Base-by-base conservation (phyloP, 2,329 filamentous ascomycete genomes). In the Diaporthe longicolla region DNA sequence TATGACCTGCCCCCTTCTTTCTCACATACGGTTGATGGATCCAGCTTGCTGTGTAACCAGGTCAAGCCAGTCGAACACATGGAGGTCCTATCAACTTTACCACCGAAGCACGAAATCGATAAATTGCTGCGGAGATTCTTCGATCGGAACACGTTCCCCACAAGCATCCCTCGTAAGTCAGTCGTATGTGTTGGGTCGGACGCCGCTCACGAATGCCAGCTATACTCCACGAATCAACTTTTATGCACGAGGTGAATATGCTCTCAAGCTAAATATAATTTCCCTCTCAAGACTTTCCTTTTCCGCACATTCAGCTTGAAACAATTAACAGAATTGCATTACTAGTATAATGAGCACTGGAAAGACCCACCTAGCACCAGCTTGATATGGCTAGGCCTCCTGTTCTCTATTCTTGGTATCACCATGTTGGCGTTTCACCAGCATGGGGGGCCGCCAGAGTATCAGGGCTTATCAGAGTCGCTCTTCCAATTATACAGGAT, bases 331-430 rank as follows among this genome's bases (percentile, higher is more conserved):
- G 11, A 40, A 40, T n/a, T 45, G 21, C 32, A 35, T 6, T 35
- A 26, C 43, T 83, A 89, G 77, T 88, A 89, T 76, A 84, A 89
- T 73, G 81, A 82, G 73, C 87, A 88, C 76, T 89, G 87, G 86
- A 75, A 82, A 74, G 84, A 83, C 72, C 86, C 87, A 0, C 82
- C 82, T 6, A 84, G 85, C 17, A 85, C 87, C 1, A 82, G 84
- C 9, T 78, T 87, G n/a, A 85, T 88, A 26, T 89, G 88, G 87
- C 79, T 89, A 11, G 88, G 86, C 1, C 78, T 89, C 68, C 84
- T 87, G 13, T 89, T 85, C 78, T 85, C 87, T 4, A 89, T 89
- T 83, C 88, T 89, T 82, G 85, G 85, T 72, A 84, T 89, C 73
- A 85, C 86, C 0, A 79, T 89, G 70, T 87, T 89, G 71, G 89